Percentiles rank a stretch among this genome's conserved stretches.
These are phyloP conservation scores for Phanerochaete carnosa DNA, from an alignment of 768 basidiomycete genomes.

Conservation along the genomic window DNA sequence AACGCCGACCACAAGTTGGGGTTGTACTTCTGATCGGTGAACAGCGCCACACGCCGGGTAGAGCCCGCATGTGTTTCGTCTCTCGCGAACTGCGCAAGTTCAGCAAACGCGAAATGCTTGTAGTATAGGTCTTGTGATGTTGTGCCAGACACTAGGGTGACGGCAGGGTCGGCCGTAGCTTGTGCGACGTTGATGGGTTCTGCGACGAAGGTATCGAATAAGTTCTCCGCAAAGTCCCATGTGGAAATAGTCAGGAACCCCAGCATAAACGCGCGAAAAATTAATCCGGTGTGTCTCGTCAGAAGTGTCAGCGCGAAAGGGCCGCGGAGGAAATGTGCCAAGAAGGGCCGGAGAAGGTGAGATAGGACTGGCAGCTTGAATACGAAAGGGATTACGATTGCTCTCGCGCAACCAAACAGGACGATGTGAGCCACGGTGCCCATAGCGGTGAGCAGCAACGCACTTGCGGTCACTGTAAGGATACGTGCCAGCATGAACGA, in stretches of 20 bases:
- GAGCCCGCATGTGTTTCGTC: slow-evolving; percentile 38
- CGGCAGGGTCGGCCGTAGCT: slow-evolving; percentile 47
- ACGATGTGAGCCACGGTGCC: slow-evolving; percentile 36
- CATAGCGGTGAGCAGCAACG: slow-evolving; percentile 32
- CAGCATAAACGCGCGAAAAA: slow-evolving; percentile 47
- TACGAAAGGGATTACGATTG: slow-evolving; percentile 47
- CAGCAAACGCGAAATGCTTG: slow-evolving; percentile 64
- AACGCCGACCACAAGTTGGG: slow-evolving; percentile 64
- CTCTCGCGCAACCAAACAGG: slow-evolving; percentile 47
- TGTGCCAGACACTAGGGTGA: slow-evolving; percentile 61
- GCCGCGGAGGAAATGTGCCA: slow-evolving; percentile 59
- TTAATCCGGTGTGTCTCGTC: slow-evolving; percentile 39
- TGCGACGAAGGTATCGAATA: slow-evolving; percentile 59
- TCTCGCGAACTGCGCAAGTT: slow-evolving; percentile 51
- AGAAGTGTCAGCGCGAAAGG: slow-evolving; percentile 53
- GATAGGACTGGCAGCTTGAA: slow-evolving; percentile 53
- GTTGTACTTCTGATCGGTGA: slow-evolving; percentile 64
- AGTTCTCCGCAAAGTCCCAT: slow-evolving; percentile 62
- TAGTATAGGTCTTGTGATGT: slow-evolving; percentile 49
- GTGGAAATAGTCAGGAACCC: slow-evolving; percentile 42
- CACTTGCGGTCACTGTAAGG: slow-evolving; percentile 7
- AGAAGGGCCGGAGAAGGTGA: slow-evolving; percentile 53
- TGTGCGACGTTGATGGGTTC: slow-evolving; percentile 50
- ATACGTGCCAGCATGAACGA: slow-evolving; percentile 16
- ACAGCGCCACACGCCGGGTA: slow-evolving; percentile 51